Percentiles rank a stretch among this genome's conserved stretches.
phyloP scores from a whole-genome alignment of 345 rosid genomes.

The Physaria fendleri region DNA sequence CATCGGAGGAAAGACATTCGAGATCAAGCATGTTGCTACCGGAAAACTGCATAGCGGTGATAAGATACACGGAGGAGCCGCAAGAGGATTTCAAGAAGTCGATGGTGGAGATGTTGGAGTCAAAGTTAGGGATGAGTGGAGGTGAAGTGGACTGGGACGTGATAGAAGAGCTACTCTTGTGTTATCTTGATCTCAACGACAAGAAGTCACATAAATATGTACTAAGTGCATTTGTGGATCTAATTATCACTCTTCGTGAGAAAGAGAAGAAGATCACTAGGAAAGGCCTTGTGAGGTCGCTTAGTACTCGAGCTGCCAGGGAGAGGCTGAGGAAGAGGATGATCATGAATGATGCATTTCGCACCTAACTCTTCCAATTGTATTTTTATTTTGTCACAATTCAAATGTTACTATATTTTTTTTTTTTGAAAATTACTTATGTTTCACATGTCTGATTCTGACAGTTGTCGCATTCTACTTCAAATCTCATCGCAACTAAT shows the following conservation, averaged over 20 bases:
- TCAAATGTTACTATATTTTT: too few species aligned
- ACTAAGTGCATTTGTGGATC: slow-evolving; percentile 72
- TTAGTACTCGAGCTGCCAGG: slow-evolving; percentile 24
- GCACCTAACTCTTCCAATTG: background rate
- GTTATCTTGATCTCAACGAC: slow-evolving; percentile 64
- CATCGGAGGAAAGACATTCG: slow-evolving; percentile 29
- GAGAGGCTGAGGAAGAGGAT: slow-evolving; percentile 20
- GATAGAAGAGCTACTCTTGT: slow-evolving; percentile 74
- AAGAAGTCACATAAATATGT: slow-evolving; percentile 65
- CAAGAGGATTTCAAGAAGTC: slow-evolving; percentile 59
- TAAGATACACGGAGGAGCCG: slow-evolving; percentile 43
- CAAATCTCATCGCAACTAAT: too few species aligned
- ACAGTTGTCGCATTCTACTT: too few species aligned
- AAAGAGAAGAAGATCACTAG: slow-evolving; percentile 28
- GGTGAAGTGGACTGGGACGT: slow-evolving; percentile 65
- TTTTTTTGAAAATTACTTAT: too few species aligned
- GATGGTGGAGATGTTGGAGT: slow-evolving; percentile 72
- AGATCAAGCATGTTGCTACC: slow-evolving; percentile 34
- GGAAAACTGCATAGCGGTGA: slow-evolving; percentile 54
- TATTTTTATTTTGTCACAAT: background rate
- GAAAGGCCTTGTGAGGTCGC: slow-evolving; percentile 14
- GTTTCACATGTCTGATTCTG: too few species aligned
- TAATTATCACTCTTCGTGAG: slow-evolving; percentile 31
- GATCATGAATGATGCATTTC: background rate
- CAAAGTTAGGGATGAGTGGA: slow-evolving; percentile 33